These are phyloP conservation scores for Cryptosporidium andersoni DNA, from an alignment of 169 alveolate species.

Conservation along the genomic window DNA sequence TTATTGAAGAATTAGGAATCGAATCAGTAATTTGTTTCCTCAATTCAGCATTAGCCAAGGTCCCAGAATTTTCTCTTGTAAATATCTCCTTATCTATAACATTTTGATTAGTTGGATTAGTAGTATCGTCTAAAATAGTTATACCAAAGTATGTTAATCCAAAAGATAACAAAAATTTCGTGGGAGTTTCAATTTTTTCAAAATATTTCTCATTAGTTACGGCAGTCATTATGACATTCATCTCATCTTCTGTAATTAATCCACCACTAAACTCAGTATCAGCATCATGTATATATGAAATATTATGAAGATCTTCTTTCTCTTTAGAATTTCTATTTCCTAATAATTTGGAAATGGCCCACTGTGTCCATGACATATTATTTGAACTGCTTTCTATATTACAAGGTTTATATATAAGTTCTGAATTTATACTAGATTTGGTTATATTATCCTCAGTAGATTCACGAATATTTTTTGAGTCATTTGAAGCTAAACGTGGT, in stretches of 20 bases:
- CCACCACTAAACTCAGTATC: conserved; percentile 38
- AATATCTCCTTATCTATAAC: background rate
- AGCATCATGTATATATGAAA: background rate
- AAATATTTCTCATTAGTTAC: conserved; percentile 65
- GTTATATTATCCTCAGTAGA: no score
- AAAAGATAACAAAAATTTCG: conserved; percentile 56
- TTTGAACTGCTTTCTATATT: background rate
- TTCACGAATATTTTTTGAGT: no score
- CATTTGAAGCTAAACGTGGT: background rate
- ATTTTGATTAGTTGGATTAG: conserved; percentile 26
- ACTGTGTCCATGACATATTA: conserved; percentile 50
- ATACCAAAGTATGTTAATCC: conserved; percentile 63
- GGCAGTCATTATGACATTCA: conserved; percentile 68
- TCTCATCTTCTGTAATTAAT: conserved; percentile 64
- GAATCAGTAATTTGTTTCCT: conserved; percentile 35
- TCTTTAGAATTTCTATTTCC: conserved; percentile 17
- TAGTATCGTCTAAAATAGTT: conserved; percentile 55
- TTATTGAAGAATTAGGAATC: conserved; percentile 47
- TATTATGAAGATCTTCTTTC: background rate
- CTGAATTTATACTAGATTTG: background rate
- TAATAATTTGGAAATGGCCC: conserved; percentile 56
- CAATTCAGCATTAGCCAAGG: conserved; percentile 16
- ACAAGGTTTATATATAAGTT: background rate
- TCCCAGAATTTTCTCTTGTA: conserved; percentile 5
- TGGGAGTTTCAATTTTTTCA: conserved; percentile 69